Evolutionary conservation across 495 filamentous ascomycete genomes (phyloP), one percentile per base, ranked within the genome.

Genomic region (Parathielavia appendiculata): DNA sequence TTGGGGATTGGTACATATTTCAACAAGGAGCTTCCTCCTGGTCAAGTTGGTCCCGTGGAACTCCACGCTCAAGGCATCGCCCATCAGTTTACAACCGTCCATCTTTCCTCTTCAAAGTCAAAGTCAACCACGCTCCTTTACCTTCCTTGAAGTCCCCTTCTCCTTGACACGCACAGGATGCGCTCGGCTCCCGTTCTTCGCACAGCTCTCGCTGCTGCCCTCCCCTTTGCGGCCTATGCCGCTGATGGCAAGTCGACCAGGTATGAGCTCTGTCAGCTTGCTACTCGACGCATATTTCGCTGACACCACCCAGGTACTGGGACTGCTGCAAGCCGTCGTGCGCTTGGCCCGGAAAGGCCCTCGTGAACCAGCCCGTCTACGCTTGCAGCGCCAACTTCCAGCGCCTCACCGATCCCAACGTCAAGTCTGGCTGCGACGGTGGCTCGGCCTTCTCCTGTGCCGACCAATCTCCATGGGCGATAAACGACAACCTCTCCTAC

Each of bases 271-370:
- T 12, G 1, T 5, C 3, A 9, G 12, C 17, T 20, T 8, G 5
- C 13, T 19, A 10, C n/a, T 34, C 4, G 14, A 19, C 10, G 36
- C 17, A 12, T 36, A 34, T 16, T n/a, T 19, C n/a, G 26, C 32
- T 45, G 23, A 57, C 30, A 47, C 54, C 19, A 55, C 39, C 16
- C 22, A 56, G 63, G 30, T 83, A 83, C 69, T 84, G 81, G 81
- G 81, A 84, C 63, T 84, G 81, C 73, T 84, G 81, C 71, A 83
- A 84, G 66, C 75, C 79, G 14, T 79, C 76, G 17, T 84, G 81
- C 67, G 67, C 79, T 4, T 84, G 80, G 81, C 65, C 69, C n/a
- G 76, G 72, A 30, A 83, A 82, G 64, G 80, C 79, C 3, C 38
- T 69, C 10, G 74, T 78, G 26, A 77, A 71, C 56, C 63, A 63